These are phyloP conservation scores for Tarenaya hassleriana DNA, from an alignment of 345 rosid species.

Conservation along the genomic window DNA sequence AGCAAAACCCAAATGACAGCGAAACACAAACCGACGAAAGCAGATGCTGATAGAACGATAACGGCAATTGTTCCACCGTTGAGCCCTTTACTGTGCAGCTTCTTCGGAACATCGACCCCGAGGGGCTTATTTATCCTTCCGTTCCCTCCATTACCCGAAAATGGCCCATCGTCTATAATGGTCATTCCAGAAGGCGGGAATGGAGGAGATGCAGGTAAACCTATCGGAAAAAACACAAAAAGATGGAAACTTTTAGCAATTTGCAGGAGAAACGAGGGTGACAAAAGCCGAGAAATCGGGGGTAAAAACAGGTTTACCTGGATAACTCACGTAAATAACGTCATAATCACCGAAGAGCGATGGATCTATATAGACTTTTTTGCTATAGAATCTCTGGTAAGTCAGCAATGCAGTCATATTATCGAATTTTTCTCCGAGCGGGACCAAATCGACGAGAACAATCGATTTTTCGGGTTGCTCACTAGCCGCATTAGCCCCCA, in stretches of 20 bases:
- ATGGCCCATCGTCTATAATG: slow-evolving; percentile 61
- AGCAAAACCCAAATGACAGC: slow-evolving; percentile 55
- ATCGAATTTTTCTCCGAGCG: slow-evolving; percentile 71
- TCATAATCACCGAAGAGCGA: slow-evolving; percentile 69
- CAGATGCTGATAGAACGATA: slow-evolving; percentile 60
- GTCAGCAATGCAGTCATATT: slow-evolving; percentile 68
- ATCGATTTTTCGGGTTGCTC: slow-evolving; percentile 78
- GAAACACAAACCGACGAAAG: slow-evolving; percentile 50
- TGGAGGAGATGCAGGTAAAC: slow-evolving; percentile 93
- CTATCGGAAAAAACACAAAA: slow-evolving; percentile 26
- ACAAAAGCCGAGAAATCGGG: background rate
- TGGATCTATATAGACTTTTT: slow-evolving; percentile 55
- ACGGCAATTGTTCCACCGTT: slow-evolving; percentile 55
- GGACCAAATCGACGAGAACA: slow-evolving; percentile 83
- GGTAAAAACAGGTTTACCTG: slow-evolving; percentile 31
- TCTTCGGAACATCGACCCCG: slow-evolving; percentile 72
- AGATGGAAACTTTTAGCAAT: background rate
- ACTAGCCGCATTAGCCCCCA: slow-evolving; percentile 88
- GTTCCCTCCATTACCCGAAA: slow-evolving; percentile 40
- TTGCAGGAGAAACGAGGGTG: background rate
- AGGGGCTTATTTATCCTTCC: slow-evolving; percentile 55
- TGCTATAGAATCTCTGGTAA: slow-evolving; percentile 80
- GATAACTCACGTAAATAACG: slow-evolving; percentile 78
- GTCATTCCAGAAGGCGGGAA: slow-evolving; percentile 42
- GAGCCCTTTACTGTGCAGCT: slow-evolving; percentile 43